Percentiles rank a stretch among this genome's conserved stretches.
Conservation (phyloP, 768 basidiomycete species). For the Ephemerocybe angulata region DNA sequence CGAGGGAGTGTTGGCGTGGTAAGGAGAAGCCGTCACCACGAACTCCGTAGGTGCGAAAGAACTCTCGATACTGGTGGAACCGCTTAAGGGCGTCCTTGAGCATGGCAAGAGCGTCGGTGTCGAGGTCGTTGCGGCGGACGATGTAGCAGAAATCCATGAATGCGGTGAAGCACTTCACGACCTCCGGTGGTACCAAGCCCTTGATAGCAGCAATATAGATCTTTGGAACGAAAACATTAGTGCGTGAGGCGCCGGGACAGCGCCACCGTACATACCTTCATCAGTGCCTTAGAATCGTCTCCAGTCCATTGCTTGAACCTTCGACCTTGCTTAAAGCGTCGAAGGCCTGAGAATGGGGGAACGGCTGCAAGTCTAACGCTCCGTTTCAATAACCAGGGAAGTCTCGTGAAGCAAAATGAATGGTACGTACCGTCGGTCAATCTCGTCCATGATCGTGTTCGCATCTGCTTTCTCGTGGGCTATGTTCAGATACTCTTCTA, state of each 20-base stretch:
- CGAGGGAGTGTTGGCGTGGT: slow-evolving; percentile 22
- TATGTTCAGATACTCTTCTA: slow-evolving; percentile 23
- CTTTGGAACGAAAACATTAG: slow-evolving; percentile 1
- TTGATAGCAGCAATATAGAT: slow-evolving; percentile 19
- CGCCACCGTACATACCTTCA: slow-evolving; percentile 25
- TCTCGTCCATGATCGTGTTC: slow-evolving; percentile 27
- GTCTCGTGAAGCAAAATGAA: too few relatives aligned
- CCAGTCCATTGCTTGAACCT: slow-evolving; percentile 35
- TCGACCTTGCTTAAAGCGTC: slow-evolving; percentile 24
- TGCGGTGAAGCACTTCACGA: slow-evolving; percentile 18
- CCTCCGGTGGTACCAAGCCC: slow-evolving; percentile 13
- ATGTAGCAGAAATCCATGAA: slow-evolving; percentile 34
- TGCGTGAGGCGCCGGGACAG: neutral
- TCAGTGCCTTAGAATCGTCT: slow-evolving; percentile 34
- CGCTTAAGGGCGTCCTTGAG: slow-evolving; percentile 15
- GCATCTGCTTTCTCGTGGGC: slow-evolving; percentile 17
- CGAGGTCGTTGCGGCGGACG: slow-evolving; percentile 13
- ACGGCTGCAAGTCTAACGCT: slow-evolving; percentile 18
- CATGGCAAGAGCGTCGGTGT: slow-evolving; percentile 2
- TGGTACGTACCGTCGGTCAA: slow-evolving; percentile 27
- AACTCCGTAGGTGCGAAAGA: slow-evolving; percentile 22
- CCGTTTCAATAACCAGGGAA: too few relatives aligned
- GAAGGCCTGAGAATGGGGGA: slow-evolving; percentile 20
- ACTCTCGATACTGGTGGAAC: slow-evolving; percentile 27
- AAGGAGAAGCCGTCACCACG: slow-evolving; percentile 15